Percentiles rank a stretch among this genome's conserved stretches.
Conservation (phyloP, 2,329 filamentous ascomycete genomes). For the Peltaster fructicola region DNA sequence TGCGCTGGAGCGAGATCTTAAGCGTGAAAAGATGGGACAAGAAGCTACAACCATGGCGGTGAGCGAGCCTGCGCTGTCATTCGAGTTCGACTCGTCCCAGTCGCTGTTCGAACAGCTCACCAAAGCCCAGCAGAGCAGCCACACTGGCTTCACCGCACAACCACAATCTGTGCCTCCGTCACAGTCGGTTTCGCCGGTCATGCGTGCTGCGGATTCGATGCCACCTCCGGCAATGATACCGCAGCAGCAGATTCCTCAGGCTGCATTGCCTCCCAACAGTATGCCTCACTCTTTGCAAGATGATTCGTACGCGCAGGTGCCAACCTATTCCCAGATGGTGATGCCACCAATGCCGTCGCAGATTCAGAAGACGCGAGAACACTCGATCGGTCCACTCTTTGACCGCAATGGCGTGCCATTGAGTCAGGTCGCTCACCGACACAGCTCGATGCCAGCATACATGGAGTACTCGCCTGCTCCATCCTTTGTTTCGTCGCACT, state of each 20-base stretch:
- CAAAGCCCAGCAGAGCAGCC: slow-evolving; percentile 96
- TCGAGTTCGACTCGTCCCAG: slow-evolving; percentile 98
- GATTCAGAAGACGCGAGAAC: slow-evolving; percentile 66
- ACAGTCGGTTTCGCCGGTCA: slow-evolving; percentile 72
- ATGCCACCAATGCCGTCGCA: slow-evolving; percentile 56
- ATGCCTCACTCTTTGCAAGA: slow-evolving; percentile 36
- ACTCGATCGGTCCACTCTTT: slow-evolving; percentile 61
- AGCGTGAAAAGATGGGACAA: slow-evolving; percentile 98
- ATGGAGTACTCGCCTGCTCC: slow-evolving; percentile 96
- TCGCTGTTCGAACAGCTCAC: slow-evolving; percentile 98
- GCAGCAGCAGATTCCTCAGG: slow-evolving; percentile 23
- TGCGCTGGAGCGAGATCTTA: slow-evolving; percentile 88
- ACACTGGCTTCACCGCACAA: slow-evolving; percentile 56
- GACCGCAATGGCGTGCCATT: slow-evolving; percentile 83
- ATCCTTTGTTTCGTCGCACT: slow-evolving; percentile 96
- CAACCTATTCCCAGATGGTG: slow-evolving; percentile 45
- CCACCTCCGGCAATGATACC: slow-evolving; percentile 74
- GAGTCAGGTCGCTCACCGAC: slow-evolving; percentile 68
- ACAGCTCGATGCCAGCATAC: slow-evolving; percentile 97
- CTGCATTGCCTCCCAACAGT: slow-evolving; percentile 12
- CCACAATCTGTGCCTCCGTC: slow-evolving; percentile 37
- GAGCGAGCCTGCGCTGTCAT: slow-evolving; percentile 90
- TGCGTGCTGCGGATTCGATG: slow-evolving; percentile 87
- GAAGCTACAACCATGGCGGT: slow-evolving; percentile 94
- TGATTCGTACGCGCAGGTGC: slow-evolving; percentile 50